phyloP scores from a whole-genome alignment of 805 yeast species.

The Teunomyces lycoperdinae region DNA sequence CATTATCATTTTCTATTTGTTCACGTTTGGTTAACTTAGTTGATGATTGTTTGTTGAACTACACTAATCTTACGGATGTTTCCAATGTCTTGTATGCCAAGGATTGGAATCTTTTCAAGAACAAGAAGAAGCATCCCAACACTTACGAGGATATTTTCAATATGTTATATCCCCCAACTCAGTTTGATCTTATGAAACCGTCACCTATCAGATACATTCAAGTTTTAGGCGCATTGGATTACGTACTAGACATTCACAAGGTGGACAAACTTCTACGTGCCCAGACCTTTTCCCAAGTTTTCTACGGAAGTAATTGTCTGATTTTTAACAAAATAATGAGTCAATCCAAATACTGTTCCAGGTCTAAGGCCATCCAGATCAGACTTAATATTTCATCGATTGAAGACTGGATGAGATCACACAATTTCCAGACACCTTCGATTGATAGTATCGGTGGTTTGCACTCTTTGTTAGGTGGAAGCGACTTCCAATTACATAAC shows the following conservation, averaged over 20 bases:
- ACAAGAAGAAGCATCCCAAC: constrained; percentile 41
- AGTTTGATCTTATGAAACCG: constrained; percentile 76
- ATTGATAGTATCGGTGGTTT: constrained; percentile 35
- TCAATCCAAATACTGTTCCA: constrained; percentile 66
- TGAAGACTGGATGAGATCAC: constrained; percentile 90
- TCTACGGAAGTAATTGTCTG: constrained; percentile 71
- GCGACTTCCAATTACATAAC: constrained; percentile 16
- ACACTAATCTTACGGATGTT: constrained; percentile 79
- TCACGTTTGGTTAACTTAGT: constrained; percentile 54
- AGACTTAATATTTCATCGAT: constrained; percentile 79
- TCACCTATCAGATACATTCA: constrained; percentile 86
- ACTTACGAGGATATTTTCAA: constrained; percentile 72
- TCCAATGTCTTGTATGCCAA: constrained; percentile 73
- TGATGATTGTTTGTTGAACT: constrained; percentile 69
- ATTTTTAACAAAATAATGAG: constrained; percentile 72
- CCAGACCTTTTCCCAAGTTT: constrained; percentile 73
- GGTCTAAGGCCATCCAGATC: constrained; percentile 86
- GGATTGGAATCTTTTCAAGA: constrained; percentile 54
- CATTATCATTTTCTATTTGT: constrained; percentile 63
- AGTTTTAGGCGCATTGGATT: constrained; percentile 82
- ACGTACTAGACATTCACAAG: constrained; percentile 77
- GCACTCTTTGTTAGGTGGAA: constrained; percentile 13
- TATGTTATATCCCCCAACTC: constrained; percentile 82
- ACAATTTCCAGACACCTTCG: constrained; percentile 45
- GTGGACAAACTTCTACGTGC: constrained; percentile 76